Evolutionary conservation across 2,329 filamentous ascomycete species (phyloP).

Genomic region (Lachnellula willkommii): DNA sequence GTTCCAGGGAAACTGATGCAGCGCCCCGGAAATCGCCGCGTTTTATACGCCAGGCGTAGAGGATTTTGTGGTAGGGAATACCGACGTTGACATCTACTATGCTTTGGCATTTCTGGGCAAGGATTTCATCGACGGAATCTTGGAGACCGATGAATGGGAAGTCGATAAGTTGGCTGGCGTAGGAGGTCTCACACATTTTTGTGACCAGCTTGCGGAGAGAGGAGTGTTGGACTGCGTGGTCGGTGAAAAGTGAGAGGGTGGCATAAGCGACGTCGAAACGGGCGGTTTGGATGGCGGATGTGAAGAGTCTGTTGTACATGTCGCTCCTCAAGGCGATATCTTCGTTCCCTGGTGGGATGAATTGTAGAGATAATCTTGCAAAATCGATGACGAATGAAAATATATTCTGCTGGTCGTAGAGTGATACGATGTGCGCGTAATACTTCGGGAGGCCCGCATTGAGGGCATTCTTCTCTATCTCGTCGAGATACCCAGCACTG

Average conservation of each 20-base stretch:
- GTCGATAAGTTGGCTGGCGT: slow-evolving; percentile 62
- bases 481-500: slow-evolving; percentile 64
- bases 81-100: slow-evolving; percentile 59
- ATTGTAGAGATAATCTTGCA: slow-evolving; percentile 67
- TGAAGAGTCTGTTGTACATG: slow-evolving; percentile 78
- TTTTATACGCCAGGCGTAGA: slow-evolving; percentile 85
- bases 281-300: slow-evolving; percentile 70
- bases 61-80: slow-evolving; percentile 76
- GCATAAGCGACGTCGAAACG: slow-evolving; percentile 80
- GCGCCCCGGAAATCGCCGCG: slow-evolving; percentile 84
- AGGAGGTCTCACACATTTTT: slow-evolving; percentile 62
- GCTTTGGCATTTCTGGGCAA: slow-evolving; percentile 65
- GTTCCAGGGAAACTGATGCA: slow-evolving; percentile 56
- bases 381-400: slow-evolving; percentile 83
- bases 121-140: slow-evolving; percentile 71
- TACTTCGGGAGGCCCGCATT: slow-evolving; percentile 75
- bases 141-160: slow-evolving; percentile 76
- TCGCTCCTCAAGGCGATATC: slow-evolving; percentile 50
- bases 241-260: slow-evolving; percentile 66
- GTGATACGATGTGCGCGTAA: slow-evolving; percentile 75
- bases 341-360: slow-evolving; percentile 31
- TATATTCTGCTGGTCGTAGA: slow-evolving; percentile 74
- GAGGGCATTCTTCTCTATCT: slow-evolving; percentile 64
- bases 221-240: slow-evolving; percentile 65
- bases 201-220: slow-evolving; percentile 66